These are phyloP conservation scores for Trapa bicornis DNA, from an alignment of 345 rosid species.

Conservation along the genomic window DNA sequence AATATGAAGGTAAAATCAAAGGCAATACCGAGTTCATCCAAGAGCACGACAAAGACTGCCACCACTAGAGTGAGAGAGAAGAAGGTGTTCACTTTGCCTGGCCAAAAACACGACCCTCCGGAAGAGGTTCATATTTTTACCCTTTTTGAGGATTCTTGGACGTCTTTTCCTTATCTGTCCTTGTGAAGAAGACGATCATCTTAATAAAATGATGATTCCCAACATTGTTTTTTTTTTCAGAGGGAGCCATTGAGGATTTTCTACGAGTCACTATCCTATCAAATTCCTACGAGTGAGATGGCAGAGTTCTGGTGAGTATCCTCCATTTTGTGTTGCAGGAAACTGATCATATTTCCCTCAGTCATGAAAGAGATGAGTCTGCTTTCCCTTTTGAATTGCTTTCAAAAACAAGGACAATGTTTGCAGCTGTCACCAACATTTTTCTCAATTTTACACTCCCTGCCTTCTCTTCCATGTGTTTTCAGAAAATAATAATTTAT, in stretches of 20 bases:
- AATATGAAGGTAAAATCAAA: conserved; percentile 50
- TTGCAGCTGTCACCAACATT: not conserved
- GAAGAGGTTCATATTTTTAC: conserved; percentile 49
- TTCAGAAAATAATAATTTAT: not conserved
- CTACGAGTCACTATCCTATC: conserved; percentile 74
- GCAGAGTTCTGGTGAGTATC: conserved; percentile 80
- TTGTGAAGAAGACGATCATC: not conserved
- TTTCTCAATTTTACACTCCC: not conserved
- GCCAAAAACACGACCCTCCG: conserved; percentile 82
- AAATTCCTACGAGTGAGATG: conserved; percentile 84
- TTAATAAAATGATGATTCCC: not conserved
- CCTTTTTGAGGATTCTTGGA: conserved; percentile 1
- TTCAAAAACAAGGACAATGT: not conserved
- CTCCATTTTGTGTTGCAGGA: conserved; percentile 6
- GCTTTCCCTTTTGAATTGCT: not conserved
- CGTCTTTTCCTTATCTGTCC: not conserved
- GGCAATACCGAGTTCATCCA: conserved; percentile 33
- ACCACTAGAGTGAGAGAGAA: conserved; percentile 59
- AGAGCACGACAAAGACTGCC: conserved; percentile 28
- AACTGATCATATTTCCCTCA: not conserved
- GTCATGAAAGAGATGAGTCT: not conserved
- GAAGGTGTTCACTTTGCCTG: conserved; percentile 72
- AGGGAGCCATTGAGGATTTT: conserved; percentile 93
- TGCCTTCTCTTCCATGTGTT: not conserved
- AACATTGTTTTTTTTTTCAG: conserved; percentile 23